Base-by-base conservation (phyloP, 2,329 filamentous ascomycete genomes). In the Beauveria brongniartii region DNA sequence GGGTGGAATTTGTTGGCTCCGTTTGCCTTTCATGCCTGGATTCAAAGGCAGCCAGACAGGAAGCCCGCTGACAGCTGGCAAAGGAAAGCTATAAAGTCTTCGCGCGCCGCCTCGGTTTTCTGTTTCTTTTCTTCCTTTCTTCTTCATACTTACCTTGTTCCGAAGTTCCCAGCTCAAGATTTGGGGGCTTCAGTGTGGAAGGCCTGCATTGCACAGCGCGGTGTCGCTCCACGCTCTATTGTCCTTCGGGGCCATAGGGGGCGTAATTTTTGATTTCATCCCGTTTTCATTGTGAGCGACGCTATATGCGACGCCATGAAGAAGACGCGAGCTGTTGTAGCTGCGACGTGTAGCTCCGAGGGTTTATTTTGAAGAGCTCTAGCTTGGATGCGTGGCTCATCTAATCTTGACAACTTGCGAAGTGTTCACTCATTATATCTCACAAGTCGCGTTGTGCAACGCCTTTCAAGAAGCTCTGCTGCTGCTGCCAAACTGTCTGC, bases 151-250 rank as follows among this genome's bases (percentile, higher is more conserved):
- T 81, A 81, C 78, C 78, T 81, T 81, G 74, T 74, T 74, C 70
- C 71, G 73, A 72, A 67, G 62, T 67, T 63, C 68, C 72, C 71
- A 70, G 78, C 69, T 81, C 78, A 80, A 69, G 77, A 78, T 73
- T 72, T 66, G 72, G 69, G 67, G 66, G 62, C 64, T 68, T 72
- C 73, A 80, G 74, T 69, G 67, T 70, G 74, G 75, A 72, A 75
- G 73, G 74, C 78, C 79, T 81, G 78, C 79, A 81, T 81, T 80
- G 79, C 78, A 82, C 79, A 78, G 68, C 78, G 79, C 75, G 79
- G 79, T 73, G 77, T 78, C 73, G 69, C 70, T 74, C 73, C 69
- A 69, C 68, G 60, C 74, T 80, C 73, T 73, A 80, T 79, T 80
- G 77, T 76, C 77, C 77, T 80, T 80, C 76, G 78, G 77, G 77